Evolutionary conservation across 73 alveolate genomes (phyloP), one percentile per base, ranked within the genome.

Genomic region (Tetrahymena malaccensis): DNA sequence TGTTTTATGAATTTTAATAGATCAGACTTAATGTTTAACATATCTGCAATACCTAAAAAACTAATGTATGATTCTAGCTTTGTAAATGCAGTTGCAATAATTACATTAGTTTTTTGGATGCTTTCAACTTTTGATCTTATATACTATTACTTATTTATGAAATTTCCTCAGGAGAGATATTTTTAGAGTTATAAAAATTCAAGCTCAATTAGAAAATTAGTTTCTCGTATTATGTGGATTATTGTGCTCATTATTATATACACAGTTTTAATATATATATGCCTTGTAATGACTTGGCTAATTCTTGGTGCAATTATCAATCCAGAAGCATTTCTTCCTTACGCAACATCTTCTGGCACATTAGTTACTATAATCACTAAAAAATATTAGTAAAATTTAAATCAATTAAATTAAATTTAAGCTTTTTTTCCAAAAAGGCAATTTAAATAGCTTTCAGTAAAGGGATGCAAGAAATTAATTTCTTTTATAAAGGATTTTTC

Each of bases 271-370:
- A 70, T 94, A 12, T 94, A 85, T 16, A 16, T 94, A 9, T 70
- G 95, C 34, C 85, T 95, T 27, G 94, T 94, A 43, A 31, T 83
- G 10, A 94, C 94, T 9, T 95, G 97, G 97, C 85, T 95, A 35
- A 40, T 95, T 16, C 56, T 95, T 43, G 96, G 97, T 31, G 97
- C 97, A 22, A 95, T 95, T 27, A 94, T 95, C 1, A 95, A 95
- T 95, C 97, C 97, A 5, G 94, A 95, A 8, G 97, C 97, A 25
- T 95, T 93, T 84, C 84, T 95, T 6, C 97, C 97, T 9, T 95
- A 93, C 93, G 97, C 97, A 4, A 93, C 97, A 13, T 94, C 97
- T 10, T 95, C 97, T 15, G 96, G 96, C 27, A 95, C 97, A 6
- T 93, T 95, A 19, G 93, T 94, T 8, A 85, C 96, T 1, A 93